These are phyloP conservation scores for Xanthoparmelia taractica DNA, from an alignment of 495 filamentous ascomycete genomes.

Conservation along the genomic window DNA sequence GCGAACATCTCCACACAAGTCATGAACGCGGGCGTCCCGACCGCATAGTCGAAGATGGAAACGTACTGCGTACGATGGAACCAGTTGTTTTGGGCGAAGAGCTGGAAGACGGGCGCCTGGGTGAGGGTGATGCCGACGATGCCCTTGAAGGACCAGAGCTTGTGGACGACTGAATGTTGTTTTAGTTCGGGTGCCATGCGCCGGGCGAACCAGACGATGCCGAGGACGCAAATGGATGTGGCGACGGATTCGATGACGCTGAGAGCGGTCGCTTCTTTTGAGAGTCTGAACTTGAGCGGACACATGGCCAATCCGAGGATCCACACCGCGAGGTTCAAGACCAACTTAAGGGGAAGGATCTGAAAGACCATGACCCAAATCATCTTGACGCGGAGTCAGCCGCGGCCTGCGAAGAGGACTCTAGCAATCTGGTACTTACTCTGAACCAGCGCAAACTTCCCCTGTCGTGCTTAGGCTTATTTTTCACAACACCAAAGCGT, in stretches of 20 bases:
- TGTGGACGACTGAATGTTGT: background rate
- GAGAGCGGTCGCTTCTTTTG: background rate
- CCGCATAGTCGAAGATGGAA: background rate
- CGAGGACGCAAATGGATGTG: background rate
- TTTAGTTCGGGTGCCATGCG: background rate
- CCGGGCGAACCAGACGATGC: conserved; percentile 6
- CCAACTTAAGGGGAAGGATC: background rate
- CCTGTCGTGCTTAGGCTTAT: background rate
- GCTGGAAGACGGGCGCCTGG: conserved; percentile 1
- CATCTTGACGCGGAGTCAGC: background rate
- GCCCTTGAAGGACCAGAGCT: background rate
- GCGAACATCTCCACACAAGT: background rate
- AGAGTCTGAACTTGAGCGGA: background rate
- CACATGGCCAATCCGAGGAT: background rate
- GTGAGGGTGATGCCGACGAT: conserved; percentile 4
- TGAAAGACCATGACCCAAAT: conserved; percentile 7
- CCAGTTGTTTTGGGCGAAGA: background rate
- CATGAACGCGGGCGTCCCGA: background rate
- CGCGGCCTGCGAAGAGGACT: background rate
- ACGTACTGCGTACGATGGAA: background rate
- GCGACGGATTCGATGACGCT: conserved; percentile 4
- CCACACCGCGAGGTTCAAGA: background rate
- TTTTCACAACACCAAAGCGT: background rate
- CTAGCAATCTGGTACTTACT: background rate
- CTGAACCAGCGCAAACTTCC: conserved; percentile 1